Conservation (phyloP, 371 early-diverging fungal species). For the Smittium culicis region DNA sequence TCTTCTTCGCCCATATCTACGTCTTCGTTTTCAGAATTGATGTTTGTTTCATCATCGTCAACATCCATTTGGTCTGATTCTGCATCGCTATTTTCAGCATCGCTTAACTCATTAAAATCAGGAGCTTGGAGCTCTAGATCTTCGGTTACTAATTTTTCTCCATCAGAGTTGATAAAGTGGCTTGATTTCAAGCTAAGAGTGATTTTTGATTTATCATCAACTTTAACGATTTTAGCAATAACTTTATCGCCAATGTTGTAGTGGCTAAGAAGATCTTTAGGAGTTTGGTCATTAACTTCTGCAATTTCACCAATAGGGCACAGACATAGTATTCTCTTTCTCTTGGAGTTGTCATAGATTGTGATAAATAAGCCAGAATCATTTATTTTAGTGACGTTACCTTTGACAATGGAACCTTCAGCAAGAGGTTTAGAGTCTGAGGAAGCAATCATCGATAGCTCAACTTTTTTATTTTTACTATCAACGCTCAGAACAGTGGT, state of each 20-base stretch:
- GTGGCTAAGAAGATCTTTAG: conserved; percentile 19
- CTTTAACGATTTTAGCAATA: conserved; percentile 48
- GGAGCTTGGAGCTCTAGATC: conserved; percentile 19
- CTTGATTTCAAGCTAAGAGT: conserved; percentile 61
- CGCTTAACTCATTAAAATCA: conserved; percentile 17
- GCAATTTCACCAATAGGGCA: conserved; percentile 57
- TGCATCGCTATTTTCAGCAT: conserved; percentile 18
- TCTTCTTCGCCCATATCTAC: conserved; percentile 23
- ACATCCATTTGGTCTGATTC: conserved; percentile 11
- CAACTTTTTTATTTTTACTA: conserved; percentile 38
- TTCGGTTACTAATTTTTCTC: too few relatives aligned
- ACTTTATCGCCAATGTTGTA: conserved; percentile 62
- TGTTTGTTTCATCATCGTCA: too few relatives aligned
- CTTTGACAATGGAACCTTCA: conserved; percentile 50
- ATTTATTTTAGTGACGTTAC: conserved; percentile 46
- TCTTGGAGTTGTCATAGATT: conserved; percentile 31
- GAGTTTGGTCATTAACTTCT: conserved; percentile 24
- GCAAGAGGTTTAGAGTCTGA: conserved; percentile 19
- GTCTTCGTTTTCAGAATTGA: too few relatives aligned
- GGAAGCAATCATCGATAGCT: conserved; percentile 44
- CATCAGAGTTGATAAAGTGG: conserved; percentile 44
- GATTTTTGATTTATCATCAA: conserved; percentile 48
- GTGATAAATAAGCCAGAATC: conserved; percentile 56
- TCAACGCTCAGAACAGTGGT: conserved; percentile 51
- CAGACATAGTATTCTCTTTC: conserved; percentile 45